Evolutionary conservation across 2,329 filamentous ascomycete genomes (phyloP).

Genomic region (Bipolaris gigantea): DNA sequence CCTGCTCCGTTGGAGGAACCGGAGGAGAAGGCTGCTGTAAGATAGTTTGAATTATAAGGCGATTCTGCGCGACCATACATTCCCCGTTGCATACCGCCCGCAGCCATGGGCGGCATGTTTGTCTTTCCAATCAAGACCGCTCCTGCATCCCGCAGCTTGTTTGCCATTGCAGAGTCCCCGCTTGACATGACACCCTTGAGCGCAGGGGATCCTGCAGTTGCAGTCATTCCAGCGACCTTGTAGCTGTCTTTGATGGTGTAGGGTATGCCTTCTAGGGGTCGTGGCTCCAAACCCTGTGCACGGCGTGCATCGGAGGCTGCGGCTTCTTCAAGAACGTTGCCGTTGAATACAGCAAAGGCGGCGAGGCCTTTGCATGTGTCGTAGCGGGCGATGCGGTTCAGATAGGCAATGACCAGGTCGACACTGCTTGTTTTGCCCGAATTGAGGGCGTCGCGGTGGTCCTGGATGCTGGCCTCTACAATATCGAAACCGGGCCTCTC

Average conservation of each 20-base stretch:
- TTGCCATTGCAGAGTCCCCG: constrained; percentile 57
- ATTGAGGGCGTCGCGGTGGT: constrained; percentile 49
- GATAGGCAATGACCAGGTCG: constrained; percentile 51
- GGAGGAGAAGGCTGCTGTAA: constrained; percentile 59
- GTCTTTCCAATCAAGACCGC: constrained; percentile 58
- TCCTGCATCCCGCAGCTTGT: constrained; percentile 53
- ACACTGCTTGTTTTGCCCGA: constrained; percentile 49
- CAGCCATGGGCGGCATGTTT: constrained; percentile 64
- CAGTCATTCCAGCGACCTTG: constrained; percentile 57
- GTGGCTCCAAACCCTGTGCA: constrained; percentile 39
- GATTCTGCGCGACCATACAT: constrained; percentile 60
- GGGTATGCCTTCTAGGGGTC: constrained; percentile 59
- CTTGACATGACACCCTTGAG: constrained; percentile 55
- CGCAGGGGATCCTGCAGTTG: constrained; percentile 59
- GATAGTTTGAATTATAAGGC: constrained; percentile 58
- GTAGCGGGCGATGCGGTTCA: constrained; percentile 53
- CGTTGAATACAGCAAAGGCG: constrained; percentile 54
- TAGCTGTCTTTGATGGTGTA: constrained; percentile 62
- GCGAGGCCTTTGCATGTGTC: constrained; percentile 52
- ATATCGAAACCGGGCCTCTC: constrained; percentile 32
- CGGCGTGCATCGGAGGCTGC: constrained; percentile 52
- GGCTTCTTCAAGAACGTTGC: constrained; percentile 52
- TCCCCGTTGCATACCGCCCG: constrained; percentile 61
- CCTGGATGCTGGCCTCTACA: constrained; percentile 53
- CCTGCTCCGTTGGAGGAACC: constrained; percentile 62